Base-by-base conservation (phyloP, 306 rosid species). In the Oemleria cerasiformis region DNA sequence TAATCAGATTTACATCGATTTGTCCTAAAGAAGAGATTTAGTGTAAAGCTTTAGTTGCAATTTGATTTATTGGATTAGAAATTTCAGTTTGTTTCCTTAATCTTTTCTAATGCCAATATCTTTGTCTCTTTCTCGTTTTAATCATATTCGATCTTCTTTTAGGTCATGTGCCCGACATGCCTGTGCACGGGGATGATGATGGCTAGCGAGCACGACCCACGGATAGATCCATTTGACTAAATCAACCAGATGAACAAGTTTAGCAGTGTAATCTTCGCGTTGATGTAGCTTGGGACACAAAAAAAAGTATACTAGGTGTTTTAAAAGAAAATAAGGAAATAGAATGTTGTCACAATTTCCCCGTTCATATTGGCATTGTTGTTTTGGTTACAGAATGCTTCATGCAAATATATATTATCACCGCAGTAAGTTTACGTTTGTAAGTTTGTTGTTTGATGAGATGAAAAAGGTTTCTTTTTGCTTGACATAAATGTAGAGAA, bases 141-240 rank as follows among this genome's bases (percentile, higher is more conserved):
- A 36, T 55, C 36, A 51, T 30, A 58, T 17, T 44, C 53, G 48
- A 17, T 79, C 72, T 54, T 55, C 50, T 25, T 76, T 49, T 50
- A 93, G 98, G 98, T 90, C 48, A 92, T 92, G 98, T 90, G 98
- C 75, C 96, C 98, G 13, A 84, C 98, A 58, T 92, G 98, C 78
- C 88, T 92, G 65, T 92, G 98, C 80, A 92, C 98, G 17, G 98
- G 98, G 75, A 85, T 87, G 96, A 70, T 85, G 90, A 92, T 92
- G 98, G 97, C 98, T 14, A 92, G 98, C 21, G 97, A 92, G 41
- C 98, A 92, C 58, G 98, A 92, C 78, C 89, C 90, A 12, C 81
- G 98, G 63, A 81, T 92, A 14, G 96, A 92, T 79, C 98, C 98
- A 68, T 92, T 92, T 74, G 97, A 88, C 88, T 92, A 42, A 59